Evolutionary conservation across 73 alveolate species (phyloP), one percentile per base, ranked within the genome.

Genomic region (Stentor coeruleus): DNA sequence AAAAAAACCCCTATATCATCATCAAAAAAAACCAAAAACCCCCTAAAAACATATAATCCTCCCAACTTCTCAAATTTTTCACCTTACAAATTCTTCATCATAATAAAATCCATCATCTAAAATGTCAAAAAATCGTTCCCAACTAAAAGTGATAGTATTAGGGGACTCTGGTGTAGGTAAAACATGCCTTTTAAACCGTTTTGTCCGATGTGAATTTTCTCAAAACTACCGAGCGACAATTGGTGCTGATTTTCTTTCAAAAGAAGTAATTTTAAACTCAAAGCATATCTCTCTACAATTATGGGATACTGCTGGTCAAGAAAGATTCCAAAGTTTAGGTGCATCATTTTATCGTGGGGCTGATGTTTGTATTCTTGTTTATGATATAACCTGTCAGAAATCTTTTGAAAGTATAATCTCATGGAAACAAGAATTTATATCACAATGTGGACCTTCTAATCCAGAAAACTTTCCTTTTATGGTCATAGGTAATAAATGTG

Each of bases 271-370:
- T n/a, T n/a, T n/a, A n/a, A n/a, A n/a, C n/a, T n/a, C n/a, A n/a
- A n/a, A n/a, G n/a, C n/a, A n/a, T n/a, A n/a, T n/a, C n/a, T n/a
- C n/a, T n/a, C n/a, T n/a, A n/a, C n/a, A n/a, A n/a, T n/a, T n/a
- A n/a, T 96, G 99, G 99, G 99, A 96, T 85, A 96, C 99, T 20
- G 98, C 98, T 74, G 98, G 98, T 14, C 89, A 94, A 79, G 98
- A 91, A 87, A 83, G 98, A 79, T 94, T 94, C 85, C 84, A n/a
- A n/a, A n/a, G n/a, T n/a, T n/a, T 80, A 3, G 86, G 86, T 3
- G 15, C 35, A 20, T 77, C 86, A 20, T 80, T 80, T 58, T 80
- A 80, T 58, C 28, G 86, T 14, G 86, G 86, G 3, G 81, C 86
- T n/a, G 86, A 80, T 14, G 86, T 81, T 26, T 80, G 86, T 35